phyloP scores from a whole-genome alignment of 1,284 basidiomycete species.

The Boletellus deceptivus region DNA sequence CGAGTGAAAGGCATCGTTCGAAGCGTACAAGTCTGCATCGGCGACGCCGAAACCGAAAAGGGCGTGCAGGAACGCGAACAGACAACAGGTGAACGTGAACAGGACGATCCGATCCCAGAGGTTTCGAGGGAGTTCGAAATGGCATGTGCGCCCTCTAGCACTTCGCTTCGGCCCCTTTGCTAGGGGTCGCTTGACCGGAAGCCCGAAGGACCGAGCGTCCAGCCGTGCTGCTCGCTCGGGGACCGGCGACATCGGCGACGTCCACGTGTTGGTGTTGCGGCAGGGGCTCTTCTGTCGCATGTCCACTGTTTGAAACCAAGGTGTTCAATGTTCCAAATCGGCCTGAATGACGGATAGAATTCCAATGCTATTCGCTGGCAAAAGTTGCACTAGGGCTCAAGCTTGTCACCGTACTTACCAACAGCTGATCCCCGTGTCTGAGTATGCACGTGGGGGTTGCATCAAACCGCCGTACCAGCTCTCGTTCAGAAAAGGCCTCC shows the following conservation, averaged over 20 bases:
- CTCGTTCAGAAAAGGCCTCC: no score
- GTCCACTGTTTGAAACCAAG: neutral
- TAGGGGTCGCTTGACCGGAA: slow-evolving; percentile 2
- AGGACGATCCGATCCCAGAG: slow-evolving; percentile 24
- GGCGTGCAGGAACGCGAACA: slow-evolving; percentile 28
- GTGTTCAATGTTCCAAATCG: neutral
- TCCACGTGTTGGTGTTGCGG: slow-evolving; percentile 13
- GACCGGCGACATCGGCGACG: neutral
- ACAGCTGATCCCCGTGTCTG: no score
- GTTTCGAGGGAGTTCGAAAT: slow-evolving; percentile 10
- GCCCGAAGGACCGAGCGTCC: neutral
- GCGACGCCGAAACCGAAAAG: slow-evolving; percentile 22
- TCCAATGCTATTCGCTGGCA: slow-evolving; percentile 2
- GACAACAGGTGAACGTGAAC: slow-evolving; percentile 24
- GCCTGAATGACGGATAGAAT: slow-evolving; percentile 3
- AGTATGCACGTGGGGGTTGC: no score
- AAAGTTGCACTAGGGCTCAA: no score
- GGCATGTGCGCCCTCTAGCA: neutral
- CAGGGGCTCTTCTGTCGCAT: neutral
- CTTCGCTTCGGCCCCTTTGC: neutral
- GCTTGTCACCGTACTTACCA: no score
- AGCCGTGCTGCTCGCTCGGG: neutral
- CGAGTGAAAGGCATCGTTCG: slow-evolving; percentile 2
- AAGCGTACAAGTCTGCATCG: neutral
- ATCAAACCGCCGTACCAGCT: no score